A percentile compares a stretch with the other conserved stretches of the same genome.
phyloP scores from a whole-genome alignment of 192 early-diverging fungal species.

The Dissophora globulifera region DNA sequence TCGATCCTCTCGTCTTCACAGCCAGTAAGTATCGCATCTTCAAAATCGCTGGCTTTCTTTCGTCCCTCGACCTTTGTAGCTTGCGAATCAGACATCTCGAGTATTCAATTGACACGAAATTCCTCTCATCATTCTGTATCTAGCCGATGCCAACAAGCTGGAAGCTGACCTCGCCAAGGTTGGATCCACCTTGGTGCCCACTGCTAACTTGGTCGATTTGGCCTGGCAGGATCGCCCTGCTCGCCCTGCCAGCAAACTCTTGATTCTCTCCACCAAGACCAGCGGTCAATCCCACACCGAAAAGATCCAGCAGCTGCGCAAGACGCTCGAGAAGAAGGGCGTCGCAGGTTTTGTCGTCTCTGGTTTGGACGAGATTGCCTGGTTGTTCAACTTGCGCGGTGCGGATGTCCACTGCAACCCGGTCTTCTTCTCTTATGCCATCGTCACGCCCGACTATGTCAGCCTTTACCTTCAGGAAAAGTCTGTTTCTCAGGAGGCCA shows the following conservation, averaged over 20 bases:
- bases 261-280: conserved; percentile 38
- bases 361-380: conserved; percentile 95
- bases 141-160: conserved; percentile 69
- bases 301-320: conserved; percentile 80
- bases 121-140: conserved; percentile 5
- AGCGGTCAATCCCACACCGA: conserved; percentile 59
- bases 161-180: conserved; percentile 63
- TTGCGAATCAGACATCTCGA: no score
- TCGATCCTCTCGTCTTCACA: conserved; percentile 91
- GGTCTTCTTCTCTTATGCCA: conserved; percentile 93
- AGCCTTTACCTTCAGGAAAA: conserved; percentile 81
- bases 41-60: no score
- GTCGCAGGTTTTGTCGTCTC: conserved; percentile 83
- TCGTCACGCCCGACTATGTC: conserved; percentile 76
- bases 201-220: conserved; percentile 86
- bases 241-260: conserved; percentile 63
- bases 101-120: no score
- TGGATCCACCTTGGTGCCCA: conserved; percentile 75
- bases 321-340: conserved; percentile 69
- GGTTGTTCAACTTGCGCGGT: conserved; percentile 98
- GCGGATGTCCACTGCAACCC: conserved; percentile 96
- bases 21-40: conserved; percentile 64
- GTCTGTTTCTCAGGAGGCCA: conserved; percentile 73
- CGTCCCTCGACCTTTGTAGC: not conserved
- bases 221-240: conserved; percentile 85